Evolutionary conservation across 106 monocot species (phyloP).

Genomic region (Narthecium ossifragum): DNA sequence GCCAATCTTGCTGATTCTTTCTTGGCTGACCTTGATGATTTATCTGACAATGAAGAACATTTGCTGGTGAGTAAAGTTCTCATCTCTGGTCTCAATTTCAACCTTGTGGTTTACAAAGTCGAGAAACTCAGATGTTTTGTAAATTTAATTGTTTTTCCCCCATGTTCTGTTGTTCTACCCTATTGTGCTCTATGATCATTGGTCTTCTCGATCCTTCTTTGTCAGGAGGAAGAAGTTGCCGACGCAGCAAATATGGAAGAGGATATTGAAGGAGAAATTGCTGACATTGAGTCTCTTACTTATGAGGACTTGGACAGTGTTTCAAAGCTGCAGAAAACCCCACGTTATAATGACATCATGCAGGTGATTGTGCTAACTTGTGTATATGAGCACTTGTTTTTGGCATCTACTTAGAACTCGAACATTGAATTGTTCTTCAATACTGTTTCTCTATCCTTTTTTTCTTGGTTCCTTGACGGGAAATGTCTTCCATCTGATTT

Average conservation of each 20-base stretch:
- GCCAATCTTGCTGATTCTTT: constrained; percentile 48
- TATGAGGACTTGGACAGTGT: constrained; percentile 95
- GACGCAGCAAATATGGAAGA: constrained; percentile 71
- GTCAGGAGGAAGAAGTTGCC: constrained; percentile 61
- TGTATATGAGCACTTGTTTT: background rate
- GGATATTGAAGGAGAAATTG: constrained; percentile 66
- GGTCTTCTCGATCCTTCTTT: background rate
- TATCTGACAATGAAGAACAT: constrained; percentile 65
- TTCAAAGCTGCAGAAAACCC: constrained; percentile 91
- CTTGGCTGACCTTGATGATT: constrained; percentile 55
- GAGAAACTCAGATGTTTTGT: too few species aligned
- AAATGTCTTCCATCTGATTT: too few species aligned
- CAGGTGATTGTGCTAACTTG: constrained; percentile 36
- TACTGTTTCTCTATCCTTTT: too few species aligned
- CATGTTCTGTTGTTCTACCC: background rate
- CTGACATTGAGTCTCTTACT: constrained; percentile 83
- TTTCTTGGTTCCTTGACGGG: too few species aligned
- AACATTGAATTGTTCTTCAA: too few species aligned
- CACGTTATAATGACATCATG: constrained; percentile 89
- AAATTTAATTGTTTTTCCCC: constrained; percentile 1
- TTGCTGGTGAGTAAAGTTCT: constrained; percentile 24
- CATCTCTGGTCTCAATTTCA: background rate
- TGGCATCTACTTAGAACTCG: too few species aligned
- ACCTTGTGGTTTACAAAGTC: background rate
- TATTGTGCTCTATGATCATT: background rate